These are phyloP conservation scores for Chaetomium sp. DNA, from an alignment of 2,329 filamentous ascomycete genomes.

Conservation along the genomic window DNA sequence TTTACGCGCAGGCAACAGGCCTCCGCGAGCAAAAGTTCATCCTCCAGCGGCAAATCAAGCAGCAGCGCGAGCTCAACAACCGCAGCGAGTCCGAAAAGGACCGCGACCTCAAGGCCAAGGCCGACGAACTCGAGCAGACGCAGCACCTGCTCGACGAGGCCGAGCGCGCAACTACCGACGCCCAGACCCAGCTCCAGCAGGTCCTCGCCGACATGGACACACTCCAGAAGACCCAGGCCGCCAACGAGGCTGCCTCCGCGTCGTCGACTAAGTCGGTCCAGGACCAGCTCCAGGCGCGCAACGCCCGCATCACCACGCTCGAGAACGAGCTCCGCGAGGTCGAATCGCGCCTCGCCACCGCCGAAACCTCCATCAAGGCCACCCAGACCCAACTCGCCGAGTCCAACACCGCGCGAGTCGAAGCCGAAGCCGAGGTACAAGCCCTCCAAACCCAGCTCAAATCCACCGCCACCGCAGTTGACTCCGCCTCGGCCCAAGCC, in stretches of 20 bases:
- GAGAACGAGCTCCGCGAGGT: conserved; percentile 38
- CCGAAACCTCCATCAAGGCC: conserved; percentile 33
- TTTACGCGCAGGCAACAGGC: conserved; percentile 69
- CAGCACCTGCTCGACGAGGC: conserved; percentile 26
- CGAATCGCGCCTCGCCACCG: conserved; percentile 31
- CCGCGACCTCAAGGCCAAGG: conserved; percentile 53
- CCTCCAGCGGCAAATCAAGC: conserved; percentile 85
- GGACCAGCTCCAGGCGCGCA: conserved; percentile 38
- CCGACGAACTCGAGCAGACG: conserved; percentile 46
- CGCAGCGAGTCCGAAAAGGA: conserved; percentile 72
- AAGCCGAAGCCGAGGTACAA: conserved; percentile 25
- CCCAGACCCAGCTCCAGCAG: conserved; percentile 44
- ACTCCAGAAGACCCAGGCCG: conserved; percentile 27
- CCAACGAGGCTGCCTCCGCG: conserved; percentile 25
- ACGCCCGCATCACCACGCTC: conserved; percentile 37
- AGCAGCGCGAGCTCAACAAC: conserved; percentile 87
- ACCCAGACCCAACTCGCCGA: conserved; percentile 29
- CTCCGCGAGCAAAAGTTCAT: conserved; percentile 85
- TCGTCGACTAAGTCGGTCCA: conserved; percentile 32
- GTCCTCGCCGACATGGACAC: conserved; percentile 43
- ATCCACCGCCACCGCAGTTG: conserved; percentile 19
- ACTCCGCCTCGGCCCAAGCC: conserved; percentile 23
- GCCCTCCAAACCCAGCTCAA: conserved; percentile 31
- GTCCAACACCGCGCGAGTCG: conserved; percentile 10
- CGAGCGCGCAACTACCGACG: conserved; percentile 32